Conservation (phyloP, 75 land plant species). For the Pseudotsuga menziesii region DNA sequence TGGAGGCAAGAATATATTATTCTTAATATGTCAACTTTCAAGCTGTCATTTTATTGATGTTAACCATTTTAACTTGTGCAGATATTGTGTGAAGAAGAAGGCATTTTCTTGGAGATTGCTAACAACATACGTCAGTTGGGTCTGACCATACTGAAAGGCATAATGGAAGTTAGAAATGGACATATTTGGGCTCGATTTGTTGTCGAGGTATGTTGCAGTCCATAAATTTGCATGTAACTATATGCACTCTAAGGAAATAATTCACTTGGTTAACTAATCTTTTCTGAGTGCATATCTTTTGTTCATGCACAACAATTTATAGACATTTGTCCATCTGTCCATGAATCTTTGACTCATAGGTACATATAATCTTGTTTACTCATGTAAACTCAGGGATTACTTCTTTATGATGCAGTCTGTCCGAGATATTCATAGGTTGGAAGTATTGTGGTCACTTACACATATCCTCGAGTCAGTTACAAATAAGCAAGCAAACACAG, state of each 20-base stretch:
- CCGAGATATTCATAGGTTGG: conserved; percentile 43
- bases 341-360: neutral
- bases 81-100: conserved; percentile 76
- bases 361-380: neutral
- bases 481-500: neutral
- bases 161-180: conserved; percentile 52
- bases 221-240: neutral
- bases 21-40: too few relatives aligned
- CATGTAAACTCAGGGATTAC: neutral
- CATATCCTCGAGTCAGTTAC: conserved; percentile 44
- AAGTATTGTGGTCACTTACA: conserved; percentile 55
- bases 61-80: conserved; percentile 14
- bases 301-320: neutral
- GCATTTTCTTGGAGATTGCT: conserved; percentile 76
- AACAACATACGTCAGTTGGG: conserved; percentile 64
- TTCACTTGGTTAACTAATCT: neutral
- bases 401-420: conserved; percentile 35
- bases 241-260: neutral
- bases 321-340: neutral
- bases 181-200: conserved; percentile 72
- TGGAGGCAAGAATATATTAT: conserved; percentile 46
- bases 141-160: conserved; percentile 74
- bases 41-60: neutral
- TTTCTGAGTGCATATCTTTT: neutral
- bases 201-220: conserved; percentile 56